Base-by-base conservation (phyloP, 768 basidiomycete species). In the Boletus reticuloceps region DNA sequence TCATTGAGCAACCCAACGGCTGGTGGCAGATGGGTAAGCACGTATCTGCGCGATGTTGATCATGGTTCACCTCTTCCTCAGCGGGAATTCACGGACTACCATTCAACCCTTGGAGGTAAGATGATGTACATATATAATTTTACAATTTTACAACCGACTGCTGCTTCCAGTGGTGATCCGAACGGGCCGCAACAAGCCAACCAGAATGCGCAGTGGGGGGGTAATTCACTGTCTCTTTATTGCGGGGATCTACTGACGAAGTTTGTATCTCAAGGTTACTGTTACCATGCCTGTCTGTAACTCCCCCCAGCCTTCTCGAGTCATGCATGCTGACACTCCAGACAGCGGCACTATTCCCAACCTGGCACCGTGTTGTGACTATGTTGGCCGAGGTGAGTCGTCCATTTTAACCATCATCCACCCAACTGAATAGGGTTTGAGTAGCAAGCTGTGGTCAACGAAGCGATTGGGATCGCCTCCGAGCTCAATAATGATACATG, bases 21-120 rank as follows among this genome's bases (percentile, higher is more conserved):
- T 63, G 55, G 55, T 64, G 58, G 62, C 62, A 64, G 34, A 57
- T 64, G 1, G 58, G 63, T 64, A 45, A 42, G 49, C 2, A 10
- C 11, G 31, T 38, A 25, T 20, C 10, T 20, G 9, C 8, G 7
- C 14, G 7, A 19, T 13, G 27, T 17, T 11, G 13, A 13, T 45
- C 20, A 11, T 3, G 0, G 4, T 44, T 57, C n/a, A 60, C 7
- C 8, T 6, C 27, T 29, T 7, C 32, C 10, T 43, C 43, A 64
- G 63, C 53, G 10, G 13, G 19, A 1, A 64, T 64, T 41, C 63
- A 64, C 12, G 63, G 63, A 32, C 19, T 64, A 27, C 63, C 63
- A 11, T 61, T 55, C 22, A 37, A 5, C 5, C 43, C 55, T 6
- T 64, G 59, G 48, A 55, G 46, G 53, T 61, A 40, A 37, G 53